phyloP scores from a whole-genome alignment of 768 basidiomycete species.

The Hemileccinum rubropunctum region DNA sequence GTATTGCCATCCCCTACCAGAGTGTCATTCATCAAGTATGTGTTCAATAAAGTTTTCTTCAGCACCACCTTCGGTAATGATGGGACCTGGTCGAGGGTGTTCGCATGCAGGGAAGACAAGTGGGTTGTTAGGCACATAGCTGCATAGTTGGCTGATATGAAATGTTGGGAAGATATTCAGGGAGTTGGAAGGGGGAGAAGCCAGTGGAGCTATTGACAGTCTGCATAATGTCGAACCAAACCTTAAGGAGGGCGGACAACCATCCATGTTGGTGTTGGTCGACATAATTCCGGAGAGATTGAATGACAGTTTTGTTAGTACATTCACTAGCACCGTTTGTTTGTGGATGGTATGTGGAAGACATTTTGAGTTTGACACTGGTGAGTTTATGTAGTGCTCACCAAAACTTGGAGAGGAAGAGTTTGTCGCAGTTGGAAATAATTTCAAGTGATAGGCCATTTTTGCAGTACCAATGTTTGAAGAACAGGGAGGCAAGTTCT shows the following conservation, averaged over 20 bases:
- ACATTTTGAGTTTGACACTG: neutral
- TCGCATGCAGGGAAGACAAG: too few species aligned
- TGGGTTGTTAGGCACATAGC: too few species aligned
- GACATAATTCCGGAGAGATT: neutral
- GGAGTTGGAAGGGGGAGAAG: neutral
- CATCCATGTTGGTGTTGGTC: neutral
- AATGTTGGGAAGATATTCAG: too few species aligned
- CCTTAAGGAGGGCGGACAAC: neutral
- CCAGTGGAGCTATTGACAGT: neutral
- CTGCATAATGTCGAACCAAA: neutral
- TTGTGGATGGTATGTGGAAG: slow-evolving; percentile 2
- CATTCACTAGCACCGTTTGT: neutral
- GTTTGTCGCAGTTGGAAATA: neutral
- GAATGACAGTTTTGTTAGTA: neutral
- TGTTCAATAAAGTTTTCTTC: too few species aligned
- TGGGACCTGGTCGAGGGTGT: too few species aligned
- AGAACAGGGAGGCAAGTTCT: neutral
- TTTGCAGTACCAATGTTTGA: neutral
- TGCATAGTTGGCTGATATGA: neutral
- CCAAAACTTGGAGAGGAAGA: neutral
- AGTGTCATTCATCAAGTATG: too few species aligned
- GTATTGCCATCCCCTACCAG: too few species aligned
- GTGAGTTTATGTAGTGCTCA: too few species aligned
- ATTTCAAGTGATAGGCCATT: neutral
- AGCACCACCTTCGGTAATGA: too few species aligned